phyloP scores from a whole-genome alignment of 2,329 filamentous ascomycete species.

The Bimuria novae-zelandiae region DNA sequence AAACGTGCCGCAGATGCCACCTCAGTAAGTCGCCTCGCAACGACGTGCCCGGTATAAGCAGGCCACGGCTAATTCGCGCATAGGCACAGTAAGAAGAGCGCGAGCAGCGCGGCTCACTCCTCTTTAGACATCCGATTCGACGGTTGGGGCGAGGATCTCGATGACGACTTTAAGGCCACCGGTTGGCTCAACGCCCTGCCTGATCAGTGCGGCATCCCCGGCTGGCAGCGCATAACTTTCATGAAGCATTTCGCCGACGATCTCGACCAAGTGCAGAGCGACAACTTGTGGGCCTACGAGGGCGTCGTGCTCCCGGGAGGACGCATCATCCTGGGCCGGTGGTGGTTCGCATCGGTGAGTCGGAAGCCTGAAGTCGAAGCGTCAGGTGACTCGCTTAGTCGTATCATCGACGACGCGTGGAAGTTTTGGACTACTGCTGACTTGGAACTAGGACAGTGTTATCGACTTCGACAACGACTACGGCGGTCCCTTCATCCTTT shows the following conservation, averaged over 20 bases:
- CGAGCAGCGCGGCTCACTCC: constrained; percentile 10
- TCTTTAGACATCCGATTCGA: constrained; percentile 41
- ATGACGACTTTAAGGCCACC: constrained; percentile 37
- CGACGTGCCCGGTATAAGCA: neutral
- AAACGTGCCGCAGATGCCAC: constrained; percentile 31
- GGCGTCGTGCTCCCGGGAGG: constrained; percentile 55
- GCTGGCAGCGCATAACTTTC: constrained; percentile 60
- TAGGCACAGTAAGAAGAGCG: constrained; percentile 14
- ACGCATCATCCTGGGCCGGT: constrained; percentile 53
- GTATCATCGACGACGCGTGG: too few relatives aligned
- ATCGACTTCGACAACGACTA: neutral
- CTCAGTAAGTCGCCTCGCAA: constrained; percentile 23
- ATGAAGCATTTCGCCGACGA: constrained; percentile 55
- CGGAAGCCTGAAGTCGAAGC: neutral
- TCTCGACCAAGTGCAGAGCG: constrained; percentile 32
- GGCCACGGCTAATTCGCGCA: neutral
- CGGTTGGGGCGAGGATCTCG: constrained; percentile 45
- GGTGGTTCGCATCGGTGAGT: constrained; percentile 48
- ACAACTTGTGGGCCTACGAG: constrained; percentile 55
- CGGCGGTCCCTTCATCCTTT: neutral
- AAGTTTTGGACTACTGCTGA: neutral
- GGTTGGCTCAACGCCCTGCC: constrained; percentile 59
- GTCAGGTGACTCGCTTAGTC: too few relatives aligned
- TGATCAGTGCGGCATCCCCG: constrained; percentile 52
- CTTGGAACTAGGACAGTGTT: neutral